Conservation (phyloP, 2,329 filamentous ascomycete genomes). For the Xylariaceae sp. region DNA sequence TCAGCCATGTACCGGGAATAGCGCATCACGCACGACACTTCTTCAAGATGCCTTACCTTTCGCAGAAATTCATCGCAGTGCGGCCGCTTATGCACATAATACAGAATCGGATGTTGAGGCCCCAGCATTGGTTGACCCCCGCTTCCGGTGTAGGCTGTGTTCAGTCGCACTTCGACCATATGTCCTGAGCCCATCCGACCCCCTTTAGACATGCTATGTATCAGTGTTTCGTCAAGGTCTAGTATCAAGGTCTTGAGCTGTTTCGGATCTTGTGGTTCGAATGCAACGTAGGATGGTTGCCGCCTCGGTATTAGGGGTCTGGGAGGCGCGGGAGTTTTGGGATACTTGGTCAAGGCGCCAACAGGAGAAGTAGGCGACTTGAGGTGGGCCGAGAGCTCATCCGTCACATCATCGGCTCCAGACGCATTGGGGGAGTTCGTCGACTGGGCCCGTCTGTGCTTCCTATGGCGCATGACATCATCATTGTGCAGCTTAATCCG, state of each 20-base stretch:
- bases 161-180: slow-evolving; percentile 96
- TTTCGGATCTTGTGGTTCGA: slow-evolving; percentile 49
- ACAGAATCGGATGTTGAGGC: slow-evolving; percentile 91
- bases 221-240: slow-evolving; percentile 94
- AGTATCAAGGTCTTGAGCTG: slow-evolving; percentile 91
- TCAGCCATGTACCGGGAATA: slow-evolving; percentile 23
- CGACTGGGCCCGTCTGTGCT: slow-evolving; percentile 59
- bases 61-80: slow-evolving; percentile 95
- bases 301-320: slow-evolving; percentile 83
- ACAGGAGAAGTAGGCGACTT: slow-evolving; percentile 90
- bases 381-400: slow-evolving; percentile 68
- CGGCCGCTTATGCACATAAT: slow-evolving; percentile 97
- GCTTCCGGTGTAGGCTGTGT: slow-evolving; percentile 63
- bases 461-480: slow-evolving; percentile 67
- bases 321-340: slow-evolving; percentile 82
- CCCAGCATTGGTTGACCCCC: slow-evolving; percentile 64
- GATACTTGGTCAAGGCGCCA: slow-evolving; percentile 78
- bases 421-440: slow-evolving; percentile 44
- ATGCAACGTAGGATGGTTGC: slow-evolving; percentile 78
- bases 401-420: slow-evolving; percentile 37
- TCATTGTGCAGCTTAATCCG: slow-evolving; percentile 83
- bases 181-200: slow-evolving; percentile 93
- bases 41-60: slow-evolving; percentile 51
- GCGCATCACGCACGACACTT: neutral
- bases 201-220: slow-evolving; percentile 96